phyloP scores from a whole-genome alignment of 129 eudicot genomes.

The Tanacetum coccineum region DNA sequence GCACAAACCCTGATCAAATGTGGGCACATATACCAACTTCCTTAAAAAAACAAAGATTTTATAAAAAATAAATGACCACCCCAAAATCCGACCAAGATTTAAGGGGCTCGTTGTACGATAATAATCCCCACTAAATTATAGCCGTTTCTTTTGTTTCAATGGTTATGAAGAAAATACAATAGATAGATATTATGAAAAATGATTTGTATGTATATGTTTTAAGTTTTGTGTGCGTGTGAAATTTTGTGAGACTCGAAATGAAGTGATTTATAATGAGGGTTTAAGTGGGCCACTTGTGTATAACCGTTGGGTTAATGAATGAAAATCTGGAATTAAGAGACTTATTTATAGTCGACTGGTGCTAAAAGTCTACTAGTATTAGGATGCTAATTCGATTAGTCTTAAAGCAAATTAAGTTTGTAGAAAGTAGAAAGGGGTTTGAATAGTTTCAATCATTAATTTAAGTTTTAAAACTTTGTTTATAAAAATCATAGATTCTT shows the following conservation, averaged over 20 bases:
- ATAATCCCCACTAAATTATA: conserved; percentile 12
- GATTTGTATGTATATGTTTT: conserved; percentile 12
- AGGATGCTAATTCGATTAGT: no score
- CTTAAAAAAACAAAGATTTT: background rate
- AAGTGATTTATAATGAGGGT: background rate
- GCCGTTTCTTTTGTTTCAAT: conserved; percentile 24
- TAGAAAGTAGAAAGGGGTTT: no score
- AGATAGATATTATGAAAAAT: no score
- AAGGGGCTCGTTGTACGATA: conserved; percentile 25
- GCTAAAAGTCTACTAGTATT: no score
- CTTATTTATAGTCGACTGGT: no score
- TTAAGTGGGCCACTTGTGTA: no score
- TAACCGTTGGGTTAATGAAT: no score
- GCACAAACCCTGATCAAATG: conserved; percentile 30
- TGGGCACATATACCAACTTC: conserved; percentile 6
- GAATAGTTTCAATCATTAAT: no score
- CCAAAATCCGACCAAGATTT: conserved; percentile 21
- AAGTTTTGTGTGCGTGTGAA: background rate
- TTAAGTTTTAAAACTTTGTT: no score
- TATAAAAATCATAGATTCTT: no score
- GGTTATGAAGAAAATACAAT: conserved; percentile 9
- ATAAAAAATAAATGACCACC: background rate
- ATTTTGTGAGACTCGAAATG: background rate
- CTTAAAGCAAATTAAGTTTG: no score
- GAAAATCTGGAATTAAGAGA: no score